Conservation (phyloP, 2,329 filamentous ascomycete genomes). For the Cercospora sesami region DNA sequence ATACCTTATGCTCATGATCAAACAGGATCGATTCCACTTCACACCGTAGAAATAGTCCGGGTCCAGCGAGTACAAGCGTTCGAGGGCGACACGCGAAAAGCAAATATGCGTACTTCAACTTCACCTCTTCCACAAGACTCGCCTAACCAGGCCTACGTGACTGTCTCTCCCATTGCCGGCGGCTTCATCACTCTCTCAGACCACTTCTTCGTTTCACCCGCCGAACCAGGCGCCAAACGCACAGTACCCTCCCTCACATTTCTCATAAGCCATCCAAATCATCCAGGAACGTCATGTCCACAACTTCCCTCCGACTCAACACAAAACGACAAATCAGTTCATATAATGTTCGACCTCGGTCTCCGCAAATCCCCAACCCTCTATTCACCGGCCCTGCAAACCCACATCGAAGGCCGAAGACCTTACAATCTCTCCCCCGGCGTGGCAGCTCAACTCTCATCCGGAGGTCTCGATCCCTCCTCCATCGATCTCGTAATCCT, state of each 20-base stretch:
- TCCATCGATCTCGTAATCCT: conserved; percentile 49
- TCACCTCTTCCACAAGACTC: conserved; percentile 28
- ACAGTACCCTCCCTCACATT: conserved; percentile 58
- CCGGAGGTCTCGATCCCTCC: conserved; percentile 41
- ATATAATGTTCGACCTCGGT: conserved; percentile 57
- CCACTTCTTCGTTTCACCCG: conserved; percentile 36
- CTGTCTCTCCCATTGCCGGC: conserved; percentile 36
- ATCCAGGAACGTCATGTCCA: conserved; percentile 3
- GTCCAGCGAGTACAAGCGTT: not conserved
- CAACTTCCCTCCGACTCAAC: conserved; percentile 8
- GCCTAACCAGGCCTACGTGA: conserved; percentile 33
- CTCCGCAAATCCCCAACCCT: conserved; percentile 48
- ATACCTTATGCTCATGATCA: not conserved
- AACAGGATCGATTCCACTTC: not conserved
- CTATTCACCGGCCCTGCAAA: conserved; percentile 49
- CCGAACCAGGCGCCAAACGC: conserved; percentile 45
- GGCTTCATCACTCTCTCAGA: conserved; percentile 37
- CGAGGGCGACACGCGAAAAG: not conserved
- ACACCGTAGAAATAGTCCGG: not conserved
- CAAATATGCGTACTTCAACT: not conserved
- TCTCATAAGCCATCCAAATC: conserved; percentile 51
- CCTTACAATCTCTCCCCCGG: conserved; percentile 51
- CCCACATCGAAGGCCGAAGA: conserved; percentile 49
- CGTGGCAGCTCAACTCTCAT: conserved; percentile 42
- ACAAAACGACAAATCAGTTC: conserved; percentile 32